Conservation (phyloP, 192 early-diverging fungal genomes). For the Coemansia sp. region DNA sequence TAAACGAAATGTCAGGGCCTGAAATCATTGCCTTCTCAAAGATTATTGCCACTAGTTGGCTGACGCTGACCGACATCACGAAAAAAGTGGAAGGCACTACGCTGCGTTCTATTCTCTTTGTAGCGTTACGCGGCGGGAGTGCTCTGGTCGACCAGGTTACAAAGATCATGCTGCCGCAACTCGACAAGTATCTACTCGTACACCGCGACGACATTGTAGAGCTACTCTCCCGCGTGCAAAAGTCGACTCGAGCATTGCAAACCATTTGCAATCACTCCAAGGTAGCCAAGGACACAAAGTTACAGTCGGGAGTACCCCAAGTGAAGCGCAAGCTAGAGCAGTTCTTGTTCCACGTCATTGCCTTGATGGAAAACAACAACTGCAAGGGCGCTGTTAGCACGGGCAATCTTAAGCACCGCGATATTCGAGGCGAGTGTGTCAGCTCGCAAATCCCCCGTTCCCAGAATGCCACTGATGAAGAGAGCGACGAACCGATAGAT, state of each 20-base stretch:
- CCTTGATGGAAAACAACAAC: constrained; percentile 72
- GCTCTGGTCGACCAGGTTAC: constrained; percentile 38
- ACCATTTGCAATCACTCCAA: constrained; percentile 80
- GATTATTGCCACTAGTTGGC: constrained; percentile 33
- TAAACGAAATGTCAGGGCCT: constrained; percentile 10
- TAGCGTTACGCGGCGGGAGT: constrained; percentile 36
- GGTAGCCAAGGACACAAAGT: constrained; percentile 61
- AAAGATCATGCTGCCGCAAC: constrained; percentile 26
- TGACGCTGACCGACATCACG: constrained; percentile 33
- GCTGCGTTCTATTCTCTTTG: constrained; percentile 23
- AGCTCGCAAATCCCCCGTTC: constrained; percentile 63
- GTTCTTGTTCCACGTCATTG: constrained; percentile 75
- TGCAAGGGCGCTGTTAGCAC: constrained; percentile 54
- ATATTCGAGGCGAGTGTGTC: constrained; percentile 69
- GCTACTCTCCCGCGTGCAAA: constrained; percentile 43
- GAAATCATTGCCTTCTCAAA: constrained; percentile 30
- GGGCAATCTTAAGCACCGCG: constrained; percentile 72
- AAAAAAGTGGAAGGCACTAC: constrained; percentile 13
- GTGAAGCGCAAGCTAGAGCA: constrained; percentile 72
- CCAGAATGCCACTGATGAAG: constrained; percentile 17
- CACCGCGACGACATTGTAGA: constrained; percentile 27
- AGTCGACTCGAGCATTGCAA: constrained; percentile 58
- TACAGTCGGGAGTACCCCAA: constrained; percentile 69
- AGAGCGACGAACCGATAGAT: constrained; percentile 11
- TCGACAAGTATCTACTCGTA: constrained; percentile 38